A percentile compares a stretch with the other conserved stretches of the same genome.
These are phyloP conservation scores for Paraphaeosphaeria minitans DNA, from an alignment of 2,329 filamentous ascomycete species.

Conservation along the genomic window DNA sequence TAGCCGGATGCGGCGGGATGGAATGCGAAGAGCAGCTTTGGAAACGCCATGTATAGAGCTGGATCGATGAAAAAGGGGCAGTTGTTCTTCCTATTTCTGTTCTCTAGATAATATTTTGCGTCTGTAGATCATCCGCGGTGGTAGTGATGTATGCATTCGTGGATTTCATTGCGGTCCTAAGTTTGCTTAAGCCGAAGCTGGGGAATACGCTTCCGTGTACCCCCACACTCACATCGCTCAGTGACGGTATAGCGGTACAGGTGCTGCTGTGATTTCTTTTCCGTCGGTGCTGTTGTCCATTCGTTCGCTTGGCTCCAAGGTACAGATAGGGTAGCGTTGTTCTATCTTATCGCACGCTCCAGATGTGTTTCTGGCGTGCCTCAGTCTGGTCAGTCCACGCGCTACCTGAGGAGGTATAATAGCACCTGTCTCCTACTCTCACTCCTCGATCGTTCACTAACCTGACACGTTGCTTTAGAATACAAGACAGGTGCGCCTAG, in stretches of 20 bases:
- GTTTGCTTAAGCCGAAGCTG: not conserved
- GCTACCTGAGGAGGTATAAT: no score
- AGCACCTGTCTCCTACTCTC: not conserved
- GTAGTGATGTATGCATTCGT: not conserved
- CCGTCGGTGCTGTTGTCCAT: not conserved
- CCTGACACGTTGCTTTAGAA: no score
- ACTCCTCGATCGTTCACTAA: not conserved
- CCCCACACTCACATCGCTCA: not conserved
- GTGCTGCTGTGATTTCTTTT: not conserved
- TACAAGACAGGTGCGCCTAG: no score
- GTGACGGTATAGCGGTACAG: constrained; percentile 4
- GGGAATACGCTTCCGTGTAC: not conserved
- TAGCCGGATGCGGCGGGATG: constrained; percentile 2
- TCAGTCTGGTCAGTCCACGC: not conserved
- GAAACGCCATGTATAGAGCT: not conserved
- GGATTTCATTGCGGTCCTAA: not conserved
- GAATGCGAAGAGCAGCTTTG: not conserved
- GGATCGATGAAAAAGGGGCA: not conserved
- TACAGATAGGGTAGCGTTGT: not conserved
- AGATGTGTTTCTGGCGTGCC: not conserved
- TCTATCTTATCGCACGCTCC: not conserved
- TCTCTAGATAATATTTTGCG: not conserved
- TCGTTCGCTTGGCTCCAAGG: not conserved
- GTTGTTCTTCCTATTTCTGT: not conserved
- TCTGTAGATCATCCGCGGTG: not conserved